Base-by-base conservation (phyloP, 2,329 filamentous ascomycete genomes). In the Cercospora sesami region DNA sequence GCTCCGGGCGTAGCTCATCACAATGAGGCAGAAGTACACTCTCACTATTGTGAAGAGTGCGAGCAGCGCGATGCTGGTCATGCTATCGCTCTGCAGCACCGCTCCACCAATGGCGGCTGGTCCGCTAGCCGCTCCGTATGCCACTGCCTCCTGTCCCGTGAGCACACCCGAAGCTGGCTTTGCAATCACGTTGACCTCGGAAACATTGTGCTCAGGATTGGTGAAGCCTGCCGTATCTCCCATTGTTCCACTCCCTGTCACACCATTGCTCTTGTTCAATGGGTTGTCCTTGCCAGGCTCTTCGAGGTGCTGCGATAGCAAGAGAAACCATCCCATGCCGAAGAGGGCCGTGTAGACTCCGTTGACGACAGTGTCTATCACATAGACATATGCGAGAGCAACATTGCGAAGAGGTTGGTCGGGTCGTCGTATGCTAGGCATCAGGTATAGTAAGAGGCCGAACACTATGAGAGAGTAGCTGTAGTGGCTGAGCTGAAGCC, bases 401-500 rank as follows among this genome's bases (percentile, higher is more conserved):
- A 97, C 85, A 74, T 89, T 91, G 76, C 96, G 89, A 66, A 97
- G 87, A 1, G 93, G 70, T 23, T 70, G 67, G 18, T 70, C 66
- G 10, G 71, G 68, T n/a, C 69, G 67, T 71, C 91, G 90, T 78
- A 97, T 92, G 78, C 95, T 90, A 60, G 91, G 91, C 75, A 91
- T 86, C 59, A 96, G 89, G 75, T 88, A 86, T 62, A 87, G 84
- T 73, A 92, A 86, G 57, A 91, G 81, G 71, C 85, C 83, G 71
- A 97, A 87, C 30, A 91, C 86, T 70, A 87, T 74, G 69, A 95
- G 85, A 28, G 91, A 95, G 85, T 96, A 96, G 60, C 96, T 85
- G 84, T 97, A 97, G 85, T 96, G 95, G 67, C 91, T 91, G 66
- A 97, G 86, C 80, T 97, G 94, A 26, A 95, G 86, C 31, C 89